Evolutionary conservation across 805 yeast species (phyloP).

Genomic region (Suhomyces tanzawaensis): DNA sequence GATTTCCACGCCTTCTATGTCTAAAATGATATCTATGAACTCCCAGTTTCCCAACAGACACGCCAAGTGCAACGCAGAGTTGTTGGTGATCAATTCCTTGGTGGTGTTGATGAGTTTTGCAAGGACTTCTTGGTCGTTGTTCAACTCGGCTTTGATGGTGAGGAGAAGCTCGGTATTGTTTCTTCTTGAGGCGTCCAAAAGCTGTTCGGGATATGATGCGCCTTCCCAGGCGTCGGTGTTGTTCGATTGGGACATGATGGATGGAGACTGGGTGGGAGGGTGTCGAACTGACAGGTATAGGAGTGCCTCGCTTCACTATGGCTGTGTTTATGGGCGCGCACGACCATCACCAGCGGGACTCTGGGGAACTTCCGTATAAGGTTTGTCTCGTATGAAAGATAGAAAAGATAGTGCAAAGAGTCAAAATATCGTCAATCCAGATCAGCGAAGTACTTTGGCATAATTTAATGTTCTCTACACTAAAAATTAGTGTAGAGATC

Average conservation of each 20-base stretch:
- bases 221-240: constrained; percentile 37
- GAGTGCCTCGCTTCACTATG: no score
- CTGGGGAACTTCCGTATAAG: no score
- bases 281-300: no score
- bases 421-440: no score
- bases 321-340: no score
- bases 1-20: constrained; percentile 86
- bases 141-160: constrained; percentile 48
- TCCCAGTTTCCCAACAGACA: constrained; percentile 83
- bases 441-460: no score
- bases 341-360: no score
- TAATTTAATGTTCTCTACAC: no score
- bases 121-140: constrained; percentile 38
- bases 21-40: constrained; percentile 75
- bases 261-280: no score
- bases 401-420: no score
- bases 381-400: no score
- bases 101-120: constrained; percentile 62
- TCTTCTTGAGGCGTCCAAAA: constrained; percentile 84
- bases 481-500: no score
- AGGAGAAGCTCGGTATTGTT: constrained; percentile 77
- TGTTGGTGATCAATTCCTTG: constrained; percentile 67
- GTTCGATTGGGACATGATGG: constrained; percentile 2
- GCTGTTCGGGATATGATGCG: constrained; percentile 71
- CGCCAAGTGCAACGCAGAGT: constrained; percentile 79